Conservation (phyloP, 108 stramenopile species). For the Nannochloropsis oceanica region DNA sequence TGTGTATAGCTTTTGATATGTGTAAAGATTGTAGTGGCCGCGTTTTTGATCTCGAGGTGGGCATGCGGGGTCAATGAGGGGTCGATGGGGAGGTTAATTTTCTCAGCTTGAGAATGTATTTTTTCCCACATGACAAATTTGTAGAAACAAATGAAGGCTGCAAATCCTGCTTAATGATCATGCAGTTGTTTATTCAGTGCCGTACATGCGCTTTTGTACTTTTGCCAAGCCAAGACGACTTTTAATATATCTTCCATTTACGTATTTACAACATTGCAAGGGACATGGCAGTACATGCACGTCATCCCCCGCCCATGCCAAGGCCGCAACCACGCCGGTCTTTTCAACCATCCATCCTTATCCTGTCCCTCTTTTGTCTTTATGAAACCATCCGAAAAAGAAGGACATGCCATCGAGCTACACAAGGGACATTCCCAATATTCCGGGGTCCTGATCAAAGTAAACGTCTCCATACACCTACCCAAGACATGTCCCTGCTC, state of each 20-base stretch:
- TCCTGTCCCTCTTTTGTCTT: neutral
- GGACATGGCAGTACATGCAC: neutral
- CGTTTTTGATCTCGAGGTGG: too few species aligned
- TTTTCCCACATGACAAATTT: too few species aligned
- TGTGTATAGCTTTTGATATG: too few species aligned
- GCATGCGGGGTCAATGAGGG: too few species aligned
- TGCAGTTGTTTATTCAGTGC: too few species aligned
- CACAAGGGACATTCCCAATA: neutral
- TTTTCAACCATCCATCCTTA: neutral
- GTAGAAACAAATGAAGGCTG: too few species aligned
- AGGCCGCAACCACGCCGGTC: neutral
- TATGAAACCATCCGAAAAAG: neutral
- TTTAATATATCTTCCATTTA: neutral
- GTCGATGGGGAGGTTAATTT: too few species aligned
- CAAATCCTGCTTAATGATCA: too few species aligned
- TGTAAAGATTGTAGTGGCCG: too few species aligned
- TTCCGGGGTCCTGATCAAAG: neutral
- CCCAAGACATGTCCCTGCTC: neutral
- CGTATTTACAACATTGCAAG: neutral
- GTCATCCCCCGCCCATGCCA: neutral
- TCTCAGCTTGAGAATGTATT: too few species aligned
- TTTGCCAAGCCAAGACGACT: too few species aligned
- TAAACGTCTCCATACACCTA: neutral
- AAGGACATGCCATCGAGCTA: neutral
- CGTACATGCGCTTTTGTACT: too few species aligned